Evolutionary conservation across 805 yeast genomes (phyloP).

Genomic region (Debaryomyces castellii): DNA sequence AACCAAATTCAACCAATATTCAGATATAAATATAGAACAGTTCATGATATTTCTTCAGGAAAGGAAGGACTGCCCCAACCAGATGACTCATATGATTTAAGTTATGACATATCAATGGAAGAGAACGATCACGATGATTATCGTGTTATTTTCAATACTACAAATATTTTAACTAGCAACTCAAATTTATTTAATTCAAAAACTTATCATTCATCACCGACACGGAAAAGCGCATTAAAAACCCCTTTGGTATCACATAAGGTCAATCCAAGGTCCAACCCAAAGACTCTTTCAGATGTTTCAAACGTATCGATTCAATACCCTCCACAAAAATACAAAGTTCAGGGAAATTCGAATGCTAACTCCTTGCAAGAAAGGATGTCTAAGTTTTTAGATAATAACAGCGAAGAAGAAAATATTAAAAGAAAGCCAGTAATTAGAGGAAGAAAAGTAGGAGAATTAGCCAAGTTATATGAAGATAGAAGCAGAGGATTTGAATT

Average conservation of each 20-base stretch:
- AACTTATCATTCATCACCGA: slow-evolving; percentile 8
- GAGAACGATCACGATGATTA: slow-evolving; percentile 17
- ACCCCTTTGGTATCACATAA: background rate
- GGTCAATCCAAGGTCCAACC: background rate
- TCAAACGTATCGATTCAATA: slow-evolving; percentile 28
- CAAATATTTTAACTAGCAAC: slow-evolving; percentile 10
- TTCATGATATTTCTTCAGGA: slow-evolving; percentile 18
- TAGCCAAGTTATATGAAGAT: slow-evolving; percentile 66
- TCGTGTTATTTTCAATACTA: slow-evolving; percentile 15
- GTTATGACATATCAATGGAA: slow-evolving; percentile 31
- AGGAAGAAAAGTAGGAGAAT: slow-evolving; percentile 59
- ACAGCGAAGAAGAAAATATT: background rate
- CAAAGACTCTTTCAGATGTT: slow-evolving; percentile 15
- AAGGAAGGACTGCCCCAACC: slow-evolving; percentile 3
- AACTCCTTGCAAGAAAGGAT: background rate
- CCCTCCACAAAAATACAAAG: slow-evolving; percentile 40
- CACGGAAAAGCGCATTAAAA: background rate
- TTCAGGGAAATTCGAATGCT: slow-evolving; percentile 6
- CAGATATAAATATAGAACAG: slow-evolving; percentile 3
- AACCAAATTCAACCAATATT: slow-evolving; percentile 20
- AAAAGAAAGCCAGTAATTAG: slow-evolving; percentile 44
- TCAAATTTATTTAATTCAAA: slow-evolving; percentile 3
- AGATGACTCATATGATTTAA: slow-evolving; percentile 31
- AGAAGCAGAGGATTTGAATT: slow-evolving; percentile 43
- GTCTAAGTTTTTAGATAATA: background rate